A percentile compares a stretch with the other conserved stretches of the same genome.
These are phyloP conservation scores for Iberis pinnata DNA, from an alignment of 345 rosid species.

Conservation along the genomic window DNA sequence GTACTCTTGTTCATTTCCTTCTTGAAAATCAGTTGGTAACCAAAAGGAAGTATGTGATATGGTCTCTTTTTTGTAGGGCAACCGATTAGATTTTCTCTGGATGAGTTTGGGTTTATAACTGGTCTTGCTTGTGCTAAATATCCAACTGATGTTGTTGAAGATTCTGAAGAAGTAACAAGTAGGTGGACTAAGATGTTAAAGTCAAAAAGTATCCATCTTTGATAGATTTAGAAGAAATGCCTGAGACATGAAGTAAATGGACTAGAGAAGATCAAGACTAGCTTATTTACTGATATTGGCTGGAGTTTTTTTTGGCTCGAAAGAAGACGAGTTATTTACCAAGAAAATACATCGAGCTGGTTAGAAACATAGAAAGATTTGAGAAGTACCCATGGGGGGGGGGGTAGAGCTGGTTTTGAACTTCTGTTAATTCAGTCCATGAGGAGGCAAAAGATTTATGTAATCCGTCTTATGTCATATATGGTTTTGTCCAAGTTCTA, in stretches of 20 bases:
- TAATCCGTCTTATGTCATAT: not conserved
- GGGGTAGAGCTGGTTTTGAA: not conserved
- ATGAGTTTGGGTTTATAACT: not conserved
- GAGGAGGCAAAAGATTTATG: not conserved
- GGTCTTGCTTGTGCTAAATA: not conserved
- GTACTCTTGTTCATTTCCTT: no score
- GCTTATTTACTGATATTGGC: not conserved
- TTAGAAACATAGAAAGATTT: not conserved
- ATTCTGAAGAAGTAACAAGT: not conserved
- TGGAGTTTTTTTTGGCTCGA: not conserved
- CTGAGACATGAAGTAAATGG: not conserved
- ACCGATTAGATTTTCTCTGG: not conserved
- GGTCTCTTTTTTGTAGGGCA: slow-evolving; percentile 5
- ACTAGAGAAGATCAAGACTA: not conserved
- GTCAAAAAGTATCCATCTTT: no score
- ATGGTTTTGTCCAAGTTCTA: not conserved
- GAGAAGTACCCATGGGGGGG: not conserved
- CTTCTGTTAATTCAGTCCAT: not conserved
- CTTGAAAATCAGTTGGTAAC: not conserved
- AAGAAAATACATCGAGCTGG: not conserved
- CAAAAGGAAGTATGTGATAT: not conserved
- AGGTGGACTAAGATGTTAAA: not conserved
- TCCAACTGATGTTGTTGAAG: not conserved
- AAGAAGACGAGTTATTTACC: not conserved
- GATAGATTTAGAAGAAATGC: not conserved